Evolutionary conservation across 148 eudicot genomes (phyloP).

Genomic region (Rhododendron vialii): DNA sequence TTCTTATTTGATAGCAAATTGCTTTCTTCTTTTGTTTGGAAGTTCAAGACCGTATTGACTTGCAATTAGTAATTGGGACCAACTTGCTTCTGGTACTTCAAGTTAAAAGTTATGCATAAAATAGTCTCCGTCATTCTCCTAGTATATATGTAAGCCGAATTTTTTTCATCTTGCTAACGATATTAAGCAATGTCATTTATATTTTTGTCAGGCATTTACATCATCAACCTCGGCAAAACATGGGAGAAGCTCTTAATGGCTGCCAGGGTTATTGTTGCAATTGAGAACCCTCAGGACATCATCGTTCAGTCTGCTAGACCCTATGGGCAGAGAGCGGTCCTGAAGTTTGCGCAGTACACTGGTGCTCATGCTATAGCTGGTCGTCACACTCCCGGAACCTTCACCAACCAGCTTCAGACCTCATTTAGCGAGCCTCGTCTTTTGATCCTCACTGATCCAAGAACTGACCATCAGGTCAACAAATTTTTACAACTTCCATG

Average conservation of each 20-base stretch:
- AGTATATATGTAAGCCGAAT: neutral
- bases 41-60: neutral
- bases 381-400: slow-evolving; percentile 10
- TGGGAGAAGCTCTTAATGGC: slow-evolving; percentile 9
- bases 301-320: slow-evolving; percentile 13
- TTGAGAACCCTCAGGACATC: slow-evolving; percentile 11
- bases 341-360: slow-evolving; percentile 15
- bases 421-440: slow-evolving; percentile 11
- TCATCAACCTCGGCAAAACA: slow-evolving; percentile 13
- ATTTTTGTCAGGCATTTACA: slow-evolving; percentile 10
- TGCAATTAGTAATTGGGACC: neutral
- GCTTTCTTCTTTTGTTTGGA: neutral
- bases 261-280: slow-evolving; percentile 12
- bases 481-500: neutral
- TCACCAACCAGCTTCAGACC: slow-evolving; percentile 12
- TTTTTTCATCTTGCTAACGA: neutral
- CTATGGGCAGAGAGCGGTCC: slow-evolving; percentile 7
- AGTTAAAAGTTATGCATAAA: neutral
- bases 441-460: slow-evolving; percentile 8
- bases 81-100: neutral
- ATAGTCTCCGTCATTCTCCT: neutral
- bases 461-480: slow-evolving; percentile 14
- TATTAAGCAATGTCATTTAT: neutral
- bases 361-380: slow-evolving; percentile 13
- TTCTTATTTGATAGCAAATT: neutral